Conservation (phyloP, 495 filamentous ascomycete genomes). For the Neurospora sp. region DNA sequence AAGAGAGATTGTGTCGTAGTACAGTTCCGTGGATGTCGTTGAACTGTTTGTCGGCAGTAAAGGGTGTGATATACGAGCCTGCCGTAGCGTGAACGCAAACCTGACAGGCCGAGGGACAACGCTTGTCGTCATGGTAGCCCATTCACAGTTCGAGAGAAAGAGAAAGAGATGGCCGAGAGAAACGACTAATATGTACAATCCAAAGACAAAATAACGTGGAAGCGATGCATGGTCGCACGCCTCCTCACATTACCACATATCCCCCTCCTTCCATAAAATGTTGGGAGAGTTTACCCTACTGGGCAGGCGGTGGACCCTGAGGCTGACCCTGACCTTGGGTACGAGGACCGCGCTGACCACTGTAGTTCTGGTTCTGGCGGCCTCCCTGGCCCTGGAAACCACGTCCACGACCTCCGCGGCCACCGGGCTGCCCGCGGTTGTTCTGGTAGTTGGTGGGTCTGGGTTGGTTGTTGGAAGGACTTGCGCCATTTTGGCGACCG, state of each 20-base stretch:
- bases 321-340: slow-evolving; percentile 17
- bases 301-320: slow-evolving; percentile 20
- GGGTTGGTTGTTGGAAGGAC: slow-evolving; percentile 9
- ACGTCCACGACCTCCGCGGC: slow-evolving; percentile 15
- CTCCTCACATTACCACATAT: slow-evolving; percentile 6
- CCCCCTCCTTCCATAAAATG: not conserved
- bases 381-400: slow-evolving; percentile 21
- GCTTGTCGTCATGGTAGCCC: not conserved
- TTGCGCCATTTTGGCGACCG: slow-evolving; percentile 16
- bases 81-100: not conserved
- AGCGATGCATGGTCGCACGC: slow-evolving; percentile 7
- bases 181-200: slow-evolving; percentile 25
- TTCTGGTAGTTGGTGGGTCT: slow-evolving; percentile 28
- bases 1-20: not conserved
- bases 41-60: not conserved
- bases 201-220: slow-evolving; percentile 7
- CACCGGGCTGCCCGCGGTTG: slow-evolving; percentile 25
- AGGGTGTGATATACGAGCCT: not conserved
- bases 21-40: not conserved
- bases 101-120: not conserved
- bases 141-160: not conserved
- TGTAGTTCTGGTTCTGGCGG: slow-evolving; percentile 34
- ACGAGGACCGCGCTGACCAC: slow-evolving; percentile 31
- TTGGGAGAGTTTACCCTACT: slow-evolving; percentile 15
- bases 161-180: slow-evolving; percentile 2